Base-by-base conservation (phyloP, 2,329 filamentous ascomycete genomes). In the Sarocladium kiliense region DNA sequence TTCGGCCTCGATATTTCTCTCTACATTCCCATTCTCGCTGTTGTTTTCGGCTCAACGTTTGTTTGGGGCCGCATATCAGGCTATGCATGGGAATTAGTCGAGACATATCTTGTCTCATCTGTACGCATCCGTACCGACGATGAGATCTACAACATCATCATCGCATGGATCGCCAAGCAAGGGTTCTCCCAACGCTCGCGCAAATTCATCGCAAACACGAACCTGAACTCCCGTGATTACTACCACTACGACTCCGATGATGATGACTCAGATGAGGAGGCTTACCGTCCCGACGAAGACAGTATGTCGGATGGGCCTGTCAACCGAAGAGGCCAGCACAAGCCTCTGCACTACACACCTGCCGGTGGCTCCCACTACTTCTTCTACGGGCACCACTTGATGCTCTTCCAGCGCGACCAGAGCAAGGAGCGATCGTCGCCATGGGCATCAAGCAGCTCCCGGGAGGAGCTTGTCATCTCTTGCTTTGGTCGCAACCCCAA, bases 141-240 rank as follows among this genome's bases (percentile, higher is more conserved):
- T 61, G 86, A 89, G 65, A 81, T 87, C 56, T 89, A 88, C 72
- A 85, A 85, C 64, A 87, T 88, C 63, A 63, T 89, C 39, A 88
- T 89, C 84, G 77, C 76, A 25, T 89, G 86, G 86, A 77, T 89
- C 2, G 77, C 85, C 2, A 69, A 74, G 32, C 86, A 89, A 66
- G 67, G 71, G 3, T 88, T 88, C 60, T 76, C 83, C 19, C 76
- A 79, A 58, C 71, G 73, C 4, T 80, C 84, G 0, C 81, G 82
- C 14, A 77, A 77, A 44, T 86, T 88, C 59, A 76, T 88, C 11
- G 86, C 82, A 39, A 86, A 85, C 63, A 86, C 84, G 5, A 81
- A 80, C 61, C 64, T 85, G 34, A 80, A 76, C 62, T 81, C 76
- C 2, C 73, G 80, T 14, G 71, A 68, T 53, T 71, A 66, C 61